Conservation (phyloP, 2,329 filamentous ascomycete species). For the Cercospora brassicicola region DNA sequence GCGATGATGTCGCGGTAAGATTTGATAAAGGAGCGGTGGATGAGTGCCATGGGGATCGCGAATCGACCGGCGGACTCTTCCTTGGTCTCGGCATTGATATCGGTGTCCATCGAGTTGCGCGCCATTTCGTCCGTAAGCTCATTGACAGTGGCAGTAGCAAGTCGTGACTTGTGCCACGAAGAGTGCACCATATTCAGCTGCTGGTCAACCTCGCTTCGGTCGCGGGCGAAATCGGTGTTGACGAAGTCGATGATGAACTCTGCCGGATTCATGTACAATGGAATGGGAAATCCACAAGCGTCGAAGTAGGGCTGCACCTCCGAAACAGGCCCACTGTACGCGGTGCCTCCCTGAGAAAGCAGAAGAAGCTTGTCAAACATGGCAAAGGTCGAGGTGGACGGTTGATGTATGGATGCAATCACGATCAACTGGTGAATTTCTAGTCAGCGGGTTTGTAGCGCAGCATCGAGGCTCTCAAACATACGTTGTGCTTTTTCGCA, state of each 20-base stretch:
- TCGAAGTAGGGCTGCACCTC: conserved; percentile 65
- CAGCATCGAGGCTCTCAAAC: conserved; percentile 23
- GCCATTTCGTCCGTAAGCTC: conserved; percentile 41
- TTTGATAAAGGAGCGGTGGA: conserved; percentile 80
- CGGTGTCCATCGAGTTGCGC: conserved; percentile 37
- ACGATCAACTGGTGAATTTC: conserved; percentile 61
- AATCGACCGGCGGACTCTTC: conserved; percentile 47
- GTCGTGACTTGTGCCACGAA: conserved; percentile 56
- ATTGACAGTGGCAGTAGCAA: conserved; percentile 40
- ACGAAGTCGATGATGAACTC: conserved; percentile 77
- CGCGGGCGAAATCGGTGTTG: conserved; percentile 69
- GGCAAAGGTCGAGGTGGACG: conserved; percentile 74
- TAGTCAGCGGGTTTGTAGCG: not conserved
- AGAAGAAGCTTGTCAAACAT: conserved; percentile 78
- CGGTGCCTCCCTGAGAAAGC: conserved; percentile 67
- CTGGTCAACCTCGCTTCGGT: conserved; percentile 50
- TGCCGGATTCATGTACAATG: conserved; percentile 72
- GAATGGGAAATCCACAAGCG: conserved; percentile 61
- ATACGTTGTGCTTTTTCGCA: conserved; percentile 64
- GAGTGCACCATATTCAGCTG: conserved; percentile 56
- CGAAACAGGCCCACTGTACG: conserved; percentile 68
- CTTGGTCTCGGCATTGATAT: conserved; percentile 33
- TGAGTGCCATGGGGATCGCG: conserved; percentile 61
- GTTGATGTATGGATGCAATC: conserved; percentile 82
- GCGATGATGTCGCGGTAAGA: conserved; percentile 79